Conservation (phyloP, 176 grass and related monocot genomes). For the Tillandsia leiboldiana region DNA sequence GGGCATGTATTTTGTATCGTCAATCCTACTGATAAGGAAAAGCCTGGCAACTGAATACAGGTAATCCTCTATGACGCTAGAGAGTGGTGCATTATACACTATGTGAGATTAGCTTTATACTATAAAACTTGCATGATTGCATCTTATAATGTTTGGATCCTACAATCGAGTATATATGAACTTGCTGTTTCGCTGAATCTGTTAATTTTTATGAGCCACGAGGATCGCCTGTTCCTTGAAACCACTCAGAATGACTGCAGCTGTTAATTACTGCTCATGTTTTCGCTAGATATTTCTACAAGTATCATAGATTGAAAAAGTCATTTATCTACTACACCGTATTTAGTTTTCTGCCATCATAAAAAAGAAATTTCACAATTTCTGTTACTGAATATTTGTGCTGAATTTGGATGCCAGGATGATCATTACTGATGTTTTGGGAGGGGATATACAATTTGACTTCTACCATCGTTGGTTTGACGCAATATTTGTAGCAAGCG, state of each 20-base stretch:
- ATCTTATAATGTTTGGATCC: not conserved
- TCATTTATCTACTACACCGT: too few species aligned
- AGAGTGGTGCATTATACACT: too few species aligned
- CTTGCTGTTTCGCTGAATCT: not conserved
- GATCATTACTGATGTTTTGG: conserved; percentile 94
- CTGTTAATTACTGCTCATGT: too few species aligned
- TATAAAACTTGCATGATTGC: not conserved
- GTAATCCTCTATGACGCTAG: conserved; percentile 23
- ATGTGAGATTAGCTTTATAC: not conserved
- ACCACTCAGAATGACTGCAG: too few species aligned
- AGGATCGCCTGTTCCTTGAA: too few species aligned
- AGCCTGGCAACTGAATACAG: conserved; percentile 92
- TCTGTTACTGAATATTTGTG: not conserved
- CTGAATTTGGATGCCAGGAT: conserved; percentile 38
- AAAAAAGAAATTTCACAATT: not conserved
- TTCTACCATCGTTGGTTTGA: conserved; percentile 99
- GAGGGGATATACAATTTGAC: conserved; percentile 95
- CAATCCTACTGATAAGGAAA: conserved; percentile 97
- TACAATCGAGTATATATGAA: not conserved
- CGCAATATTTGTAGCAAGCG: conserved; percentile 92
- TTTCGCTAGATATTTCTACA: too few species aligned
- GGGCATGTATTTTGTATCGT: conserved; percentile 99
- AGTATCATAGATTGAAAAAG: too few species aligned
- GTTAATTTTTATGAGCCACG: too few species aligned
- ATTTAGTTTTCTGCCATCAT: too few species aligned